phyloP scores from a whole-genome alignment of 805 yeast species.

The Candida stauntonica region DNA sequence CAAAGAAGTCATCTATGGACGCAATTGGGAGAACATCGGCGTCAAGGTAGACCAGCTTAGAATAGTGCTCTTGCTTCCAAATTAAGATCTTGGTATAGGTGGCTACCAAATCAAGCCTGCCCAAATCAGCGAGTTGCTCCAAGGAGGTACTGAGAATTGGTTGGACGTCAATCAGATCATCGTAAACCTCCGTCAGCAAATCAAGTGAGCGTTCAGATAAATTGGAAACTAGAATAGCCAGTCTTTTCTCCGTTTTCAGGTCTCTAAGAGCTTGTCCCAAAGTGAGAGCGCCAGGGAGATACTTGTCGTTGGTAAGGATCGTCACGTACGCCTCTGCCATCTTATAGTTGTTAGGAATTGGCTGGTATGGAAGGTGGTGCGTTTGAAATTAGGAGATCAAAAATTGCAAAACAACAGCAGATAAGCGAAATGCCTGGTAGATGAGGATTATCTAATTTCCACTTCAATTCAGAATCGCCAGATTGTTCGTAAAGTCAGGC shows the following conservation, averaged over 20 bases:
- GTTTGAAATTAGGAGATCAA: too few relatives aligned
- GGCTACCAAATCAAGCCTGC: slow-evolving; percentile 45
- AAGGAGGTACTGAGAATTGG: slow-evolving; percentile 18
- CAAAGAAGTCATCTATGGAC: slow-evolving; percentile 24
- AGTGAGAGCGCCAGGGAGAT: slow-evolving; percentile 53
- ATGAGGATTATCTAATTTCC: too few relatives aligned
- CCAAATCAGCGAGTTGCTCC: slow-evolving; percentile 30
- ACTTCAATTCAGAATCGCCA: too few relatives aligned
- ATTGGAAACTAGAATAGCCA: slow-evolving; percentile 15
- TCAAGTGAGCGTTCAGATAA: slow-evolving; percentile 24
- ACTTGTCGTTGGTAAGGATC: slow-evolving; percentile 42
- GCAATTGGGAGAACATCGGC: slow-evolving; percentile 51
- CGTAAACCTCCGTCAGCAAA: slow-evolving; percentile 19
- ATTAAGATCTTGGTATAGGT: slow-evolving; percentile 46
- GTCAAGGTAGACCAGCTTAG: slow-evolving; percentile 55
- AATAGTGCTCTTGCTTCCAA: slow-evolving; percentile 40
- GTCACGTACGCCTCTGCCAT: slow-evolving; percentile 36
- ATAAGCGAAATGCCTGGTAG: too few relatives aligned
- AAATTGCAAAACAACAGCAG: too few relatives aligned
- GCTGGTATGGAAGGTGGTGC: too few relatives aligned
- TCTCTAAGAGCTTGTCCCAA: slow-evolving; percentile 36
- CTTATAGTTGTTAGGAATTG: neutral
- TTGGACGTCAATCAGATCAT: slow-evolving; percentile 27
- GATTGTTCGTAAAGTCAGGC: too few relatives aligned
- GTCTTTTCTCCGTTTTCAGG: slow-evolving; percentile 9